These are phyloP conservation scores for Ascochyta rabiei DNA, from an alignment of 2,329 filamentous ascomycete genomes.

Conservation along the genomic window DNA sequence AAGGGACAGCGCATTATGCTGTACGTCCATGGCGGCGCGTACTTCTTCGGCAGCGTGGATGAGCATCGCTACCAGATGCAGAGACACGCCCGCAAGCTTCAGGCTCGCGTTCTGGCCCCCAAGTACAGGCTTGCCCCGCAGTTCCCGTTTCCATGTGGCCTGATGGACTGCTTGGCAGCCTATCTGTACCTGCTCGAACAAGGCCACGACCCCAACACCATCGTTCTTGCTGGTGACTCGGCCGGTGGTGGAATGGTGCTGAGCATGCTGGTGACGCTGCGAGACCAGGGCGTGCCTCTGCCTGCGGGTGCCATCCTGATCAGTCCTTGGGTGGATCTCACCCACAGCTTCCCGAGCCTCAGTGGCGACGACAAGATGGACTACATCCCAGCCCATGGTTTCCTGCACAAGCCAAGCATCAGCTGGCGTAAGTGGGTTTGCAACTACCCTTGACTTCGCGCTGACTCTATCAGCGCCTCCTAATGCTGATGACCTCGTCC, in stretches of 20 bases:
- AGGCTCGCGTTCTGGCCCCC: constrained; percentile 84
- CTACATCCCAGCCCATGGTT: constrained; percentile 87
- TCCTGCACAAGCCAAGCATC: constrained; percentile 85
- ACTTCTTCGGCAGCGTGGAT: constrained; percentile 94
- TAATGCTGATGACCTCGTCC: constrained; percentile 73
- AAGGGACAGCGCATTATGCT: constrained; percentile 80
- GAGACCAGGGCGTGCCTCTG: constrained; percentile 81
- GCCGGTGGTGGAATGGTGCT: constrained; percentile 91
- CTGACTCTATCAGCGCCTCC: constrained; percentile 64
- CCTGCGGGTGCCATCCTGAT: constrained; percentile 90
- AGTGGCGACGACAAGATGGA: constrained; percentile 73
- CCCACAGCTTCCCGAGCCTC: constrained; percentile 94
- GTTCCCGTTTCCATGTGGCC: constrained; percentile 91
- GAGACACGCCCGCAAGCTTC: constrained; percentile 90
- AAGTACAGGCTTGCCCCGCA: constrained; percentile 88
- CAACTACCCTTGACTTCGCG: background rate
- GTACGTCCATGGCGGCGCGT: constrained; percentile 92
- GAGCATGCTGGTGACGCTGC: constrained; percentile 75
- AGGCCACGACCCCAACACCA: constrained; percentile 76
- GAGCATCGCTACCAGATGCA: constrained; percentile 99
- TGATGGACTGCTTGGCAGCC: constrained; percentile 87
- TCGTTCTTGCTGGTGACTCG: constrained; percentile 89
- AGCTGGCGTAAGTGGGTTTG: constrained; percentile 68
- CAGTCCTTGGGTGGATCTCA: constrained; percentile 94
- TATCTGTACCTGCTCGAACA: constrained; percentile 80